phyloP scores from a whole-genome alignment of 129 eudicot genomes.

The Lactuca saligna region DNA sequence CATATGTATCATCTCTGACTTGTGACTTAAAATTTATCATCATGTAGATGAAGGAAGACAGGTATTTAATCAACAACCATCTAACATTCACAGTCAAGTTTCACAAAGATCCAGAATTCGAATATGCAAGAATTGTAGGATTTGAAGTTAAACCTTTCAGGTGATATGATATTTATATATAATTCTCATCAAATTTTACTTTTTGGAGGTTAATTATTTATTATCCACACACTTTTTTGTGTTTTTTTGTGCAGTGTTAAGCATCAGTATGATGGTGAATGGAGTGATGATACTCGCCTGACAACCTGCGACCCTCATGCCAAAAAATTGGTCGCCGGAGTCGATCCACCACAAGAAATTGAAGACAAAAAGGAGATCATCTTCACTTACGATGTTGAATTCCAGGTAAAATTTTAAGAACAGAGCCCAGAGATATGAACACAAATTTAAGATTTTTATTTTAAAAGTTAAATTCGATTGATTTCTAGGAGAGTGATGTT shows the following conservation, averaged over 20 bases:
- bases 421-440: not conserved
- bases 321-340: constrained; percentile 35
- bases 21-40: not conserved
- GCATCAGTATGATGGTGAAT: constrained; percentile 48
- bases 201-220: not conserved
- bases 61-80: constrained; percentile 61
- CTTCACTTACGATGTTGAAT: constrained; percentile 67
- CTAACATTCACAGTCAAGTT: constrained; percentile 46
- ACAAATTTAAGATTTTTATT: not conserved
- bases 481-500: constrained; percentile 44
- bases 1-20: not conserved
- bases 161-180: constrained; percentile 12
- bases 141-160: constrained; percentile 64
- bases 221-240: too few relatives aligned
- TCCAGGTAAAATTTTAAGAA: constrained; percentile 33
- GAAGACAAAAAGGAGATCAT: constrained; percentile 50
- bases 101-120: constrained; percentile 44
- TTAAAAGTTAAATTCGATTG: not conserved
- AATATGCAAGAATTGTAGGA: constrained; percentile 49
- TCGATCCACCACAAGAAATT: constrained; percentile 54
- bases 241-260: constrained; percentile 34
- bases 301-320: constrained; percentile 56
- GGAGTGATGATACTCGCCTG: constrained; percentile 39
- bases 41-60: constrained; percentile 51
- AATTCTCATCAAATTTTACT: not conserved